Evolutionary conservation across 1,139 yeast species (phyloP), one percentile per base, ranked within the genome.

Genomic region (Protomyces lactucae-debilis): DNA sequence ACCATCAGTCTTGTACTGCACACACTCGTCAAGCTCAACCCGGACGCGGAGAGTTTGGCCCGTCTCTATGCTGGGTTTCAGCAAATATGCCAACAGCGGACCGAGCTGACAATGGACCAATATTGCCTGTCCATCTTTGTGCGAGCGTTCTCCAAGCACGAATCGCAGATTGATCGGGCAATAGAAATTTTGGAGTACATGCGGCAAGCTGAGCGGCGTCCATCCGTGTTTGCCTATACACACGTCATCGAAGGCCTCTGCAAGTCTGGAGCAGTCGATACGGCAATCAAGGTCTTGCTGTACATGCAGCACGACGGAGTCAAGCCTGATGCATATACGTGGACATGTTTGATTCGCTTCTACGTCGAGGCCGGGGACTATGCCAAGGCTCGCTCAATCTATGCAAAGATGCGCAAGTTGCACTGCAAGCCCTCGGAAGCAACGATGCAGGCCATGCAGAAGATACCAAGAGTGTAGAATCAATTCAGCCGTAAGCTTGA

Each of bases 21-120:
- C 45, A 55, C 63, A 5, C 57, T 59, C 3, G 63, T 59, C 36
- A 37, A 55, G 36, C 32, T 59, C 40, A 59, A 59, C n/a, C 43
- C 56, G 1, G 32, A 37, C 14, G 57, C 63, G 9, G 37, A 52
- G 35, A 39, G 28, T 18, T 55, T 52, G n/a, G 21, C 21, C 16
- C 56, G 46, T 16, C 52, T 59, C 21, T 52, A 35, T 25, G 21
- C 25, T 14, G 63, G 52, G 10, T 59, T 52, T 32, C 53, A 36
- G 23, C 37, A 32, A 23, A 40, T 28, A 35, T 36, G 43, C 32
- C n/a, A 53, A 40, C 36, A 40, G 16, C 39, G 45, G 4, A n/a
- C 28, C 10, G 63, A 59, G 16, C n/a, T 59, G 12, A 18, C 18
- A 18, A 12, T 21, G 25, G 63, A 59, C 36, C 52, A 32, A 16